Evolutionary conservation across 345 rosid species (phyloP).

Genomic region (Stellera chamaejasme): DNA sequence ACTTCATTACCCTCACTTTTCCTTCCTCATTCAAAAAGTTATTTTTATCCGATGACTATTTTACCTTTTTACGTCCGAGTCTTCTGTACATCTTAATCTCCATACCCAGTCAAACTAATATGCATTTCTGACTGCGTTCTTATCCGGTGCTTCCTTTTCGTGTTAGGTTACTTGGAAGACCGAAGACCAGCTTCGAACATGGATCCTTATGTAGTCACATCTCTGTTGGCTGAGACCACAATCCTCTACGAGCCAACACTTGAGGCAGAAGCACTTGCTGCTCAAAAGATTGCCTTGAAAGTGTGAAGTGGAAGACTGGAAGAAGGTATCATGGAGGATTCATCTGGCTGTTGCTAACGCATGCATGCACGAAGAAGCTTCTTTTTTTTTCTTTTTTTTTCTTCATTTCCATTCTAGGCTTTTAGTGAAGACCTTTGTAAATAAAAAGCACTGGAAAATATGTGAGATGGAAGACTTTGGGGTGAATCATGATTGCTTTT

Average conservation of each 20-base stretch:
- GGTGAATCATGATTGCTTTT: constrained; percentile 3
- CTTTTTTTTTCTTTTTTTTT: neutral
- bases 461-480: constrained; percentile 12
- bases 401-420: neutral
- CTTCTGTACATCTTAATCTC: too few species aligned
- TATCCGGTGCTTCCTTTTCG: neutral
- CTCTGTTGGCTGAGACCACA: constrained; percentile 68
- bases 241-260: constrained; percentile 74
- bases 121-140: constrained; percentile 8
- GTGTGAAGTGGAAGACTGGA: constrained; percentile 31
- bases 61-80: too few species aligned
- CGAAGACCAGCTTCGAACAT: constrained; percentile 92
- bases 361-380: constrained; percentile 3
- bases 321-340: constrained; percentile 5
- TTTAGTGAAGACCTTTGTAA: constrained; percentile 21
- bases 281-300: constrained; percentile 67
- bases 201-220: constrained; percentile 81
- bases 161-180: constrained; percentile 80
- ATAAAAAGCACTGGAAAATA: constrained; percentile 24
- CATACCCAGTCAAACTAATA: neutral
- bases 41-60: too few species aligned
- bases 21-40: too few species aligned
- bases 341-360: constrained; percentile 8
- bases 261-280: constrained; percentile 80
- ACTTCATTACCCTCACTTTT: too few species aligned